A percentile compares a stretch with the other conserved stretches of the same genome.
Evolutionary conservation across 2,329 filamentous ascomycete species (phyloP).

Genomic region (Claviceps pusilla): DNA sequence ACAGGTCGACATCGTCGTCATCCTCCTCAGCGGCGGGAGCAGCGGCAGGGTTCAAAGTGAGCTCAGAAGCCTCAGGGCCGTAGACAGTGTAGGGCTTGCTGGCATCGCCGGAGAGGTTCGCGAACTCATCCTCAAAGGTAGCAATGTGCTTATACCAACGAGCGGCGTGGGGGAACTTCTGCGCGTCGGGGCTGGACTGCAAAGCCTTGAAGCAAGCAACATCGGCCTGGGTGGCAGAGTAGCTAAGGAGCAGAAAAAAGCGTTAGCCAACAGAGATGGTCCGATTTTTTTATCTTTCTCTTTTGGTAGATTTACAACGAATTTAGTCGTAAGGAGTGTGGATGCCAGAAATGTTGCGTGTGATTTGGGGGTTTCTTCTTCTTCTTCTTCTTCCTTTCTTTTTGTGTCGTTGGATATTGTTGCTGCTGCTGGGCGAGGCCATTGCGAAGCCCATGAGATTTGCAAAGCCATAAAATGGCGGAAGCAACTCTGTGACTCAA

Average conservation of each 20-base stretch:
- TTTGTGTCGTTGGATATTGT: too few relatives aligned
- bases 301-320: background rate
- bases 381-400: too few relatives aligned
- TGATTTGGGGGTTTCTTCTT: background rate
- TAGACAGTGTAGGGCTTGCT: conserved; percentile 80
- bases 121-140: conserved; percentile 84
- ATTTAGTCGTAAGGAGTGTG: background rate
- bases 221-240: conserved; percentile 78
- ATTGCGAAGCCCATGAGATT: background rate
- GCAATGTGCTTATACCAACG: conserved; percentile 99
- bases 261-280: background rate
- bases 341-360: background rate
- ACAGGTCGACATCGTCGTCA: conserved; percentile 82
- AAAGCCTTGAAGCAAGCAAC: conserved; percentile 89
- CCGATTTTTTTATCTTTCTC: background rate
- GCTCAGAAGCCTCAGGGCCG: conserved; percentile 66
- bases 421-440: background rate
- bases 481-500: background rate
- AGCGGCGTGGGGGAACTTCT: conserved; percentile 84
- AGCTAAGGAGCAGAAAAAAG: conserved; percentile 18
- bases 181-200: conserved; percentile 56
- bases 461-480: background rate
- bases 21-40: conserved; percentile 52
- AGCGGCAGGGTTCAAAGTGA: conserved; percentile 74
- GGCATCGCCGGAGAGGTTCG: conserved; percentile 77